Percentiles rank a stretch among this genome's conserved stretches.
These are phyloP conservation scores for Xylariaceae sp. DNA, from an alignment of 2,329 filamentous ascomycete species.

Conservation along the genomic window DNA sequence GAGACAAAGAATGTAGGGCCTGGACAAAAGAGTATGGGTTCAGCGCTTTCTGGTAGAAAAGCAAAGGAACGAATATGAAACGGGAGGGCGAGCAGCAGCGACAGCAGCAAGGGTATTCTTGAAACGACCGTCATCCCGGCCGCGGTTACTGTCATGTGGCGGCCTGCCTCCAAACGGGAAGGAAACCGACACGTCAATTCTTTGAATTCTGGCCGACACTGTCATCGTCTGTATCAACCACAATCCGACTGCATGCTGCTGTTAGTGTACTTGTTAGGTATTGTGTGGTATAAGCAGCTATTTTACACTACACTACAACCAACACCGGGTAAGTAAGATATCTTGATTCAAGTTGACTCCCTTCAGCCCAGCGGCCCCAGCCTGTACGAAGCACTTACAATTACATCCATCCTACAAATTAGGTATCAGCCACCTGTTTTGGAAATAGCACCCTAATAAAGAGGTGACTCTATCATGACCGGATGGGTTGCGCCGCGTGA, in stretches of 20 bases:
- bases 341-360: neutral
- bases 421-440: neutral
- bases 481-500: too few species aligned
- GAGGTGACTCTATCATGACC: too few species aligned
- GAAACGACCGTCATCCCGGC: constrained; percentile 24
- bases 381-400: too few species aligned
- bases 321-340: too few species aligned
- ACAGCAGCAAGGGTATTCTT: constrained; percentile 7
- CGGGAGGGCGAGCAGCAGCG: neutral
- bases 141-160: neutral
- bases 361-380: neutral
- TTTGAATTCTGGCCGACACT: neutral
- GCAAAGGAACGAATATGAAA: neutral
- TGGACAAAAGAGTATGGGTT: neutral
- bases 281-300: too few species aligned
- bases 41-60: neutral
- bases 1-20: neutral
- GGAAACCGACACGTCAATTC: neutral
- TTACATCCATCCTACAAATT: too few species aligned
- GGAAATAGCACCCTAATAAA: neutral
- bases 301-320: too few species aligned
- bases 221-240: neutral
- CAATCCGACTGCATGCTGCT: neutral
- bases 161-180: neutral
- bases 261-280: too few species aligned